phyloP scores from a whole-genome alignment of 1,284 basidiomycete species.

The Ganoderma resinaceum region DNA sequence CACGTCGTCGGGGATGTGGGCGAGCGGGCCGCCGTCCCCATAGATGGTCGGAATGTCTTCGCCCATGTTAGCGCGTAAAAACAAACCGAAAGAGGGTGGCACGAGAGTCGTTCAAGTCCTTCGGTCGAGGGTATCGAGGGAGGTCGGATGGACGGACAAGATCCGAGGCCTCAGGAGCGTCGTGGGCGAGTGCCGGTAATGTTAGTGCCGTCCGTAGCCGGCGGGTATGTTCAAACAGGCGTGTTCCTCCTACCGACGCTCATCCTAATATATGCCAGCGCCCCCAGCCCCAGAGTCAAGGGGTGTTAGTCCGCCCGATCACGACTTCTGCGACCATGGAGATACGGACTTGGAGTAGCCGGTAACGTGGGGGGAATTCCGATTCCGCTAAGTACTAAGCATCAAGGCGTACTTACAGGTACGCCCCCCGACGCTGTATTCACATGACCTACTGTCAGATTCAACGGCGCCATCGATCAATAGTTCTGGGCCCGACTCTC shows the following conservation, averaged over 20 bases:
- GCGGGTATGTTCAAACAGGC: not conserved
- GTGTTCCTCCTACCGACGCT: not conserved
- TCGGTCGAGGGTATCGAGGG: not conserved
- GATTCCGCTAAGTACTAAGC: not conserved
- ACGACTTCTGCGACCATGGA: not conserved
- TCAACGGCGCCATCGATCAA: not conserved
- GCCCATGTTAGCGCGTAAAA: constrained; percentile 2
- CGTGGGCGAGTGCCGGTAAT: not conserved
- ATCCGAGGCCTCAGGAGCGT: not conserved
- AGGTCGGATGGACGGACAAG: not conserved
- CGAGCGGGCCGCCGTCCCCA: constrained; percentile 45
- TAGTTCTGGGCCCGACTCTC: no score
- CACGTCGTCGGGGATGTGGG: constrained; percentile 71
- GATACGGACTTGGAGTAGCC: not conserved
- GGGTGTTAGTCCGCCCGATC: not conserved
- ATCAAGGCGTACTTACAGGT: not conserved
- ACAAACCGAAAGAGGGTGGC: not conserved
- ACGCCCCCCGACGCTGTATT: not conserved
- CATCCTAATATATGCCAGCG: not conserved
- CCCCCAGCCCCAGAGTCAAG: not conserved
- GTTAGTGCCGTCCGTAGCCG: not conserved
- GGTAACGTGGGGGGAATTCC: not conserved
- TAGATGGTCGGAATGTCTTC: constrained; percentile 27
- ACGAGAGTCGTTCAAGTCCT: not conserved
- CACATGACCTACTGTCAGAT: not conserved